These are phyloP conservation scores for Besnoitia besnoiti DNA, from an alignment of 169 alveolate species.

Conservation along the genomic window DNA sequence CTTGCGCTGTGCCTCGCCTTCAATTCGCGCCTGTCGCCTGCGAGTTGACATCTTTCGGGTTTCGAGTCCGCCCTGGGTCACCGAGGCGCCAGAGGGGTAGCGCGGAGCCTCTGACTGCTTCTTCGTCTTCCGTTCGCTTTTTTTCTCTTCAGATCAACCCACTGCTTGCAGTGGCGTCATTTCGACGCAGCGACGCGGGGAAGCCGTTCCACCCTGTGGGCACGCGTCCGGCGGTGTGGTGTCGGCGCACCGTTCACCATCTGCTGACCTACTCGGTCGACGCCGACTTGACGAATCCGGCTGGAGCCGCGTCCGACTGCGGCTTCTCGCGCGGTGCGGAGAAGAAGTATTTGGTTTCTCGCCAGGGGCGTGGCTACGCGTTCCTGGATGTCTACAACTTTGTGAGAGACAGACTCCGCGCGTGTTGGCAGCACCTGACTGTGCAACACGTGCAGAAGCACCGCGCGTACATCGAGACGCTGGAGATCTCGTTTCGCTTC, in stretches of 20 bases:
- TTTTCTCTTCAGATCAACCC: constrained; percentile 72
- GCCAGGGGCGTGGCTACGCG: constrained; percentile 73
- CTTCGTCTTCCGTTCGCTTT: background rate
- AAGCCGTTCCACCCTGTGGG: constrained; percentile 80
- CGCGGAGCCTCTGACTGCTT: no score
- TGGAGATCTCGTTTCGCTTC: constrained; percentile 83
- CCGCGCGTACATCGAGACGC: constrained; percentile 83
- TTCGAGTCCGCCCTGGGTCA: no score
- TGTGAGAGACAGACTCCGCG: constrained; percentile 83
- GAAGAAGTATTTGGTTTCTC: constrained; percentile 68
- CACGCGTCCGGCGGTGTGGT: constrained; percentile 84
- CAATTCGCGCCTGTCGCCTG: no score
- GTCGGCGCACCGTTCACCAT: constrained; percentile 83
- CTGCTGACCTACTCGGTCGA: constrained; percentile 79
- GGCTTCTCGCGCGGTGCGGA: background rate
- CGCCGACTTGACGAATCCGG: constrained; percentile 77
- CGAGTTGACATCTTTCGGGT: no score
- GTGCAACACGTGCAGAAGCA: constrained; percentile 86
- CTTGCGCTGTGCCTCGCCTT: no score
- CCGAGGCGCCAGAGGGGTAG: no score
- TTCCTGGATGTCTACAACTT: constrained; percentile 84
- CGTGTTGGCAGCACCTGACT: constrained; percentile 87
- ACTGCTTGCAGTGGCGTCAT: constrained; percentile 79
- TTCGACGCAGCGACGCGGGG: constrained; percentile 87
- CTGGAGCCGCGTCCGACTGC: background rate